Base-by-base conservation (phyloP, 2,329 filamentous ascomycete genomes). In the Akanthomyces dipterigenus region DNA sequence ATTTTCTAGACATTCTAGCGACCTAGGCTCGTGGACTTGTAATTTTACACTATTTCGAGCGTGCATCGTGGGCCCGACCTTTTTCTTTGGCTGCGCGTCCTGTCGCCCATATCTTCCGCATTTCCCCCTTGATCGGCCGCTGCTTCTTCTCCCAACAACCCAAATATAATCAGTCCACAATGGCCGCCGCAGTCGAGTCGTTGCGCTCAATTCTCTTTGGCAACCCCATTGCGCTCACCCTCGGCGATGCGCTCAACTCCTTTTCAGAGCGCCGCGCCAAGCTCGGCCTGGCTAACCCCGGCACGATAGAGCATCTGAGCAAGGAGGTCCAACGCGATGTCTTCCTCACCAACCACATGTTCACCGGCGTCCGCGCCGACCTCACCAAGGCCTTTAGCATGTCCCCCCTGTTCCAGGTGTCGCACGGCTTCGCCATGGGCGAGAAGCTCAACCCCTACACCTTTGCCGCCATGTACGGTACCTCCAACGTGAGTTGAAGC, bases 271-370 rank as follows among this genome's bases (percentile, higher is more conserved):
- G 90, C 78, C 89, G 95, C 81, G 89, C 88, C 69, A 89, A 90
- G 77, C 84, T 99, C 66, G 93, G 93, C 65, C 82, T 99, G 68
- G 83, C 88, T 68, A 98, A 98, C 78, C 95, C 95, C 45, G 95
- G 95, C 70, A 93, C 90, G 57, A 88, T 97, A 67, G 95, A 99
- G 78, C 88, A 87, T 72, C 88, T 96, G 74, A 85, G 89, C 68
- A 88, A 89, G 74, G 95, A 99, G 81, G 92, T 97, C 65, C 89
- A 96, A 80, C 92, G 93, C 78, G 93, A 97, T 84, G 93, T 97
- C 69, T 88, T 98, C 74, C 86, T 97, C 71, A 95, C 89, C 79
- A 96, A 97, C 82, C 90, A 91, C 76, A 96, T 95, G 87, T 98
- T 99, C 82, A 90, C 91, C 49, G 95, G 95, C 71, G 84, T 99